Evolutionary conservation across 148 eudicot genomes (phyloP).

Genomic region (Silene uniflora): DNA sequence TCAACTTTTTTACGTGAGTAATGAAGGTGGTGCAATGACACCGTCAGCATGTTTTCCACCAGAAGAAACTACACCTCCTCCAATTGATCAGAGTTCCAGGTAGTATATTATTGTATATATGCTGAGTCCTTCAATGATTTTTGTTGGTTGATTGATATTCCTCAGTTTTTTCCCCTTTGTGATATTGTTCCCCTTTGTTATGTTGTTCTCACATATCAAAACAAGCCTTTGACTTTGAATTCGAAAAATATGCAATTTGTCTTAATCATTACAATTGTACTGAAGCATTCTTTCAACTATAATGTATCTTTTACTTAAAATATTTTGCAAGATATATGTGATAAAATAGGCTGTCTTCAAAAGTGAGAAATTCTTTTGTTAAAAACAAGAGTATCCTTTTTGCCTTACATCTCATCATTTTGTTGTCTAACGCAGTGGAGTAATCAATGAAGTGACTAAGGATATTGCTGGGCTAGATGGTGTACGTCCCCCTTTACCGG

Average conservation of each 20-base stretch:
- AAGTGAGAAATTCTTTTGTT: too few species aligned
- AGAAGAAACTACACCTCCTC: slow-evolving; percentile 31
- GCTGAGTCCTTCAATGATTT: background rate
- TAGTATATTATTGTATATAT: slow-evolving; percentile 44
- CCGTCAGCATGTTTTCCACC: slow-evolving; percentile 41
- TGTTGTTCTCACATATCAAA: too few species aligned
- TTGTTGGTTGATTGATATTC: too few species aligned
- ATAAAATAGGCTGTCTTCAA: too few species aligned
- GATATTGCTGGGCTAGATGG: slow-evolving; percentile 32
- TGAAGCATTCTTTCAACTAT: too few species aligned
- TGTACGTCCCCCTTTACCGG: slow-evolving; percentile 88
- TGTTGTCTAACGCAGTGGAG: slow-evolving; percentile 39
- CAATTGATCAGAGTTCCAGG: slow-evolving; percentile 38
- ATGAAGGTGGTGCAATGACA: slow-evolving; percentile 50
- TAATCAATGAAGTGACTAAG: slow-evolving; percentile 29
- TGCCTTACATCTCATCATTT: slow-evolving; percentile 11
- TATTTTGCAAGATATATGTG: too few species aligned
- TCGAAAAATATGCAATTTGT: too few species aligned
- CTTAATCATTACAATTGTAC: too few species aligned
- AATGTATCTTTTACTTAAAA: too few species aligned
- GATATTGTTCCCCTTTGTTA: too few species aligned
- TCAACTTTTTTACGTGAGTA: slow-evolving; percentile 81
- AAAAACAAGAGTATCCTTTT: background rate
- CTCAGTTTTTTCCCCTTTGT: too few species aligned
- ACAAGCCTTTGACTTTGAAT: too few species aligned